Conservation (phyloP, 1,284 basidiomycete genomes). For the Phenoliferia sp. region DNA sequence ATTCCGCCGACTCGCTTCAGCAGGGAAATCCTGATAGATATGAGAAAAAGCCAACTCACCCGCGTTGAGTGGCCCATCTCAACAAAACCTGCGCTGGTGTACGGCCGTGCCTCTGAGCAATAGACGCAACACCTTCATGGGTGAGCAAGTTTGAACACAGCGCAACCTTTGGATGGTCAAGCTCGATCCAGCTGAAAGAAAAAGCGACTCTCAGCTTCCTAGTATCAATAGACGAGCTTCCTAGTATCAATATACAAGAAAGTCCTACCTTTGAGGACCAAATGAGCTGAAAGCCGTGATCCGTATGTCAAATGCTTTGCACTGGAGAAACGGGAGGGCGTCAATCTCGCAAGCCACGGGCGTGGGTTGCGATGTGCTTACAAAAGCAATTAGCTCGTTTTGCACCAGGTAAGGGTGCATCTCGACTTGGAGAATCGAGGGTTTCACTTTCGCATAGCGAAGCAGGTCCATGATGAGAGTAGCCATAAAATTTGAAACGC, state of each 20-base stretch:
- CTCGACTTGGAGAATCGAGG: slow-evolving; percentile 49
- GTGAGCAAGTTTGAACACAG: background rate
- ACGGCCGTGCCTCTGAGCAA: background rate
- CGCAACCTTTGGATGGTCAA: background rate
- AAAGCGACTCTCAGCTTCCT: too few relatives aligned
- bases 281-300: background rate
- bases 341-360: background rate
- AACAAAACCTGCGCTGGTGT: background rate
- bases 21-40: background rate
- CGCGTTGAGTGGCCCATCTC: background rate
- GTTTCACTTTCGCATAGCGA: slow-evolving; percentile 62
- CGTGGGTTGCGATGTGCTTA: background rate
- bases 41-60: background rate
- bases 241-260: background rate
- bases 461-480: slow-evolving; percentile 38
- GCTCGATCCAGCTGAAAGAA: background rate
- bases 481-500: slow-evolving; percentile 47
- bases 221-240: too few relatives aligned
- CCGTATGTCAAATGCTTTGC: background rate
- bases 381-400: background rate
- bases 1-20: background rate
- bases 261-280: background rate
- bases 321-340: background rate
- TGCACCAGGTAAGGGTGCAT: slow-evolving; percentile 53
- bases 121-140: background rate